Base-by-base conservation (phyloP, 2,329 filamentous ascomycete species). In the Verticillium nonalfalfae region DNA sequence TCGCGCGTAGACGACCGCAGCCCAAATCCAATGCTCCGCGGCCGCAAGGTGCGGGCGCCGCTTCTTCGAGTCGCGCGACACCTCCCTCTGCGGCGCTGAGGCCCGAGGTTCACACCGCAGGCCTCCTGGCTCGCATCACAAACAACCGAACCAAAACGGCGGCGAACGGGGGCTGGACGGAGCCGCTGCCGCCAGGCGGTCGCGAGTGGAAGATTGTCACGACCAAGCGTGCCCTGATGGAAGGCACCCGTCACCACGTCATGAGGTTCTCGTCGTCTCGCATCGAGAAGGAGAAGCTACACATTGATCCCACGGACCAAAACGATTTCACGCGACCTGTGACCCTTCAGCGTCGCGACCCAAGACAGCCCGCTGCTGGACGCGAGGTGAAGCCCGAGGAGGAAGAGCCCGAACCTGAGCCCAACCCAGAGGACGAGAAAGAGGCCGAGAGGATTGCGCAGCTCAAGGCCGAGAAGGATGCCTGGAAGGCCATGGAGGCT, bases 321-420 rank as follows among this genome's bases (percentile, higher is more conserved):
- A 80, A 87, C 6, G 87, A 96, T 59, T 99, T 98, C 71, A 89
- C 90, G 18, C 86, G 93, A 34, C 95, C 95, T 0, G 90, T 98
- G 36, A 89, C 91, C 40, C 79, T 99, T 40, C 93, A 98, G 72
- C 88, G 95, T 65, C 90, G 95, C 61, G 93, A 97, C 72, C 92
- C 93, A 18, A 85, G 88, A 68, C 88, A 86, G 68, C 86, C 82
- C 56, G 79, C 87, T 0, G 84, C 88, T 35, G 85, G 88, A 60
- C 79, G 86, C 66, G 79, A 84, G 45, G 81, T 85, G 61, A 89
- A 90, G 70, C 80, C 85, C 31, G 85, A 89, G 61, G 75, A 75
- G 34, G 60, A 64, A 4, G 61, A 66, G 14, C 59, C 59, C 63
- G 7, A 73, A 69, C 68, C 75, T 56, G 71, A 78, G 59, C 72